A percentile compares a stretch with the other conserved stretches of the same genome.
phyloP scores from a whole-genome alignment of 2,329 filamentous ascomycete genomes.

The Pseudocercospora eumusae region DNA sequence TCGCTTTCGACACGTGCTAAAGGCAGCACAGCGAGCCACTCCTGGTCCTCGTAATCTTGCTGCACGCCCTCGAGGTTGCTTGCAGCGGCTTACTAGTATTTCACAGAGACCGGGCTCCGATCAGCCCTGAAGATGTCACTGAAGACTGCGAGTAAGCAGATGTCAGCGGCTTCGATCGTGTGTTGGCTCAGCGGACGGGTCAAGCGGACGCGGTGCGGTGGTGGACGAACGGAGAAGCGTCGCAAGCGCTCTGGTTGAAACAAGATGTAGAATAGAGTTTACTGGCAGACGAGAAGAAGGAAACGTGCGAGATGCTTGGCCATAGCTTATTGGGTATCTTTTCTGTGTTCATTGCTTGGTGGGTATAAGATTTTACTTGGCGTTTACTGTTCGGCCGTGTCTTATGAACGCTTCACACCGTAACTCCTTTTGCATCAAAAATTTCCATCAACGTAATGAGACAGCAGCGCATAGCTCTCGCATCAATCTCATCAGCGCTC shows the following conservation, averaged over 20 bases:
- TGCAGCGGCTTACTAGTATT: neutral
- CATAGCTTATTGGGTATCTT: neutral
- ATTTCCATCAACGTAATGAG: neutral
- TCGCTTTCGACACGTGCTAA: too few relatives aligned
- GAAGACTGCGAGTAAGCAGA: neutral
- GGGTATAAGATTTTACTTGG: neutral
- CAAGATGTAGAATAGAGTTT: neutral
- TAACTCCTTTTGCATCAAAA: neutral
- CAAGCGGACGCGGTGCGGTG: neutral
- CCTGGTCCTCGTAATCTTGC: neutral
- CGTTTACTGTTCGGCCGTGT: conserved; percentile 2
- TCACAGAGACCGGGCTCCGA: neutral
- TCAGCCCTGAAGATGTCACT: neutral
- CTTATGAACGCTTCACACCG: neutral
- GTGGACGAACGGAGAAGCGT: neutral
- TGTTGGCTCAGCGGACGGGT: neutral
- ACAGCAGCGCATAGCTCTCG: neutral
- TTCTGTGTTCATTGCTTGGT: neutral
- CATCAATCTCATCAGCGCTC: neutral
- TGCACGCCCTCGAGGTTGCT: neutral
- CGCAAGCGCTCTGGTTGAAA: neutral
- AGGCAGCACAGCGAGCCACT: too few relatives aligned
- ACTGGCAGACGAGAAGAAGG: neutral
- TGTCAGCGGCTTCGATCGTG: neutral
- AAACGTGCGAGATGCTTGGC: neutral